A percentile compares a stretch with the other conserved stretches of the same genome.
These are phyloP conservation scores for Malassezia globosa DNA, from an alignment of 1,284 basidiomycete species.

Conservation along the genomic window DNA sequence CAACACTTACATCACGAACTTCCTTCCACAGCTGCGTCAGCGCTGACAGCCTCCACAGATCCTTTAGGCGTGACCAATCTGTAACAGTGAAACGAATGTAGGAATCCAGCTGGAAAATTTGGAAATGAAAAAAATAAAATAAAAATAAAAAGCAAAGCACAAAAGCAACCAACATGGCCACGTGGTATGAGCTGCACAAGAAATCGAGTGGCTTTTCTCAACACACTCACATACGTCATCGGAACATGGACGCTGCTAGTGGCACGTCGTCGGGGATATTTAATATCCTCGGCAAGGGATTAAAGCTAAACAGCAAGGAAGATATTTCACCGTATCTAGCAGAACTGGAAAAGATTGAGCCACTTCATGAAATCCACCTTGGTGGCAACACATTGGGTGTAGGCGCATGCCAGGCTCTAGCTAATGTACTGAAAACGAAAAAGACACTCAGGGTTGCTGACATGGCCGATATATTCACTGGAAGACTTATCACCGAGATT, in stretches of 20 bases:
- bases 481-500: slow-evolving; percentile 88
- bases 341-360: slow-evolving; percentile 56
- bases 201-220: no score
- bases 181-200: not conserved
- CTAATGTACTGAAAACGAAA: slow-evolving; percentile 64
- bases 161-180: not conserved
- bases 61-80: not conserved
- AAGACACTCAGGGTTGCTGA: slow-evolving; percentile 72
- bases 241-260: no score
- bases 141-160: not conserved
- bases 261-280: slow-evolving; percentile 19
- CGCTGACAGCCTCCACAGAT: not conserved
- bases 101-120: no score
- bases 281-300: slow-evolving; percentile 47
- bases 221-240: no score
- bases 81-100: not conserved
- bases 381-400: slow-evolving; percentile 94
- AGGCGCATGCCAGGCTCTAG: slow-evolving; percentile 75
- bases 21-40: no score
- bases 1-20: no score
- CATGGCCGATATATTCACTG: slow-evolving; percentile 95
- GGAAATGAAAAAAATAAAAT: no score
- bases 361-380: slow-evolving; percentile 70
- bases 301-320: slow-evolving; percentile 69
- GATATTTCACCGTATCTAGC: slow-evolving; percentile 64